phyloP scores from a whole-genome alignment of 2,329 filamentous ascomycete genomes.

The Furcasterigmium furcatum region DNA sequence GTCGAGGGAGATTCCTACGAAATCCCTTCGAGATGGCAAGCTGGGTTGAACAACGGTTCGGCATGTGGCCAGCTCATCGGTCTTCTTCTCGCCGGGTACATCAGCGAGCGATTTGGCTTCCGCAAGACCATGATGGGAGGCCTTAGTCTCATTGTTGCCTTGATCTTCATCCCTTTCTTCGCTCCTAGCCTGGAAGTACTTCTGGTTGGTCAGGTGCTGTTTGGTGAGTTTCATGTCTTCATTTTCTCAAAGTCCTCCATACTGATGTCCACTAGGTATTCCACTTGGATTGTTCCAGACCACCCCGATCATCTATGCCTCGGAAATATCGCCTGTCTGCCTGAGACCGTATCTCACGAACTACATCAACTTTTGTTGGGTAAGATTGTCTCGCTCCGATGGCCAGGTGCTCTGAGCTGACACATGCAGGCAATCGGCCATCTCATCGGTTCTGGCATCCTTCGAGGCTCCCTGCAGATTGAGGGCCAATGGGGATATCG shows the following conservation, averaged over 20 bases:
- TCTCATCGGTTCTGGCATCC: constrained; percentile 39
- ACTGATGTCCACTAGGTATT: constrained; percentile 28
- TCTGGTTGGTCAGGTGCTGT: constrained; percentile 40
- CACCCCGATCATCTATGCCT: constrained; percentile 42
- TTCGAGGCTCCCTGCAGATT: constrained; percentile 32
- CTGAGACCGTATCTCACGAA: constrained; percentile 41
- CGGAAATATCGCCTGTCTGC: constrained; percentile 40
- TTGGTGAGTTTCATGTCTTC: constrained; percentile 18
- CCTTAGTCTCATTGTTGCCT: background rate
- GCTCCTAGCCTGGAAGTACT: constrained; percentile 16
- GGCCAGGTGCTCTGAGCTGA: no score
- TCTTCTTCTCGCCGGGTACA: background rate
- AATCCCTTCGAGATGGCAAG: background rate
- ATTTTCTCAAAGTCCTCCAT: background rate
- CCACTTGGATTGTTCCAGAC: constrained; percentile 46
- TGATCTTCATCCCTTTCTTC: constrained; percentile 1
- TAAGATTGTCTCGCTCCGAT: no score
- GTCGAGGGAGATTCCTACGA: background rate
- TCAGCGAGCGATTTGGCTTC: background rate
- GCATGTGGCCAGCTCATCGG: background rate
- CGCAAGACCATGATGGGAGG: background rate
- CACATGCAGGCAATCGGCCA: constrained; percentile 47
- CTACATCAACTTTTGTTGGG: constrained; percentile 48
- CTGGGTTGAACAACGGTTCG: background rate
- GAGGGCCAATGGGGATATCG: constrained; percentile 39